Percentiles rank a stretch among this genome's conserved stretches.
These are phyloP conservation scores for Cadophora luteo-olivacea DNA, from an alignment of 2,329 filamentous ascomycete species.

Conservation along the genomic window DNA sequence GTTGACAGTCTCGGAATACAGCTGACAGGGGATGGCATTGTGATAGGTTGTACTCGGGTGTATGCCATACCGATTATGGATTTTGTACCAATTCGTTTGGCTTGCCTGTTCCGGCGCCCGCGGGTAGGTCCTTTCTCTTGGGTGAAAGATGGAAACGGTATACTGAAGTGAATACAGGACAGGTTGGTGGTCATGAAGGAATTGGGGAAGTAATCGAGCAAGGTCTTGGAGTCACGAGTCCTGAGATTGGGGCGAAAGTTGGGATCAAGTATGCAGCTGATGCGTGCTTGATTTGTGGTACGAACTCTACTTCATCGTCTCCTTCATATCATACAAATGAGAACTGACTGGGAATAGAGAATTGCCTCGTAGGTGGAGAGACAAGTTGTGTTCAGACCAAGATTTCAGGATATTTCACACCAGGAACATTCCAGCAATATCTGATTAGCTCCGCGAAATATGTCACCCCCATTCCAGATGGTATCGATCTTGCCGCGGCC, in stretches of 20 bases:
- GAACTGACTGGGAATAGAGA: constrained; percentile 29
- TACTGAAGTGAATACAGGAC: constrained; percentile 46
- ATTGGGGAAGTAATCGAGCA: constrained; percentile 67
- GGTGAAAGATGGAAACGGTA: not conserved
- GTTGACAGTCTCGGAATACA: not conserved
- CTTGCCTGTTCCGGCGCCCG: constrained; percentile 14
- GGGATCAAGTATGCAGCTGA: constrained; percentile 67
- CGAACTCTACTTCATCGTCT: not conserved
- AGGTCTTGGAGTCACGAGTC: constrained; percentile 59
- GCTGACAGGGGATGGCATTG: not conserved
- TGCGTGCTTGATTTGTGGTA: constrained; percentile 57
- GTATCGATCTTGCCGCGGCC: constrained; percentile 61
- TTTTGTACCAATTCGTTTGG: constrained; percentile 23
- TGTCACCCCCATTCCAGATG: constrained; percentile 58
- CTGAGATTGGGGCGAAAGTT: constrained; percentile 62
- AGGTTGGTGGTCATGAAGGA: constrained; percentile 71
- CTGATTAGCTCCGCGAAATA: constrained; percentile 62
- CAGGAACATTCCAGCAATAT: constrained; percentile 42
- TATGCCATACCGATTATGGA: constrained; percentile 29
- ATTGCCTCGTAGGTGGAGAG: constrained; percentile 61
- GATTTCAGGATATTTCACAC: constrained; percentile 66
- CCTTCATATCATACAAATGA: not conserved
- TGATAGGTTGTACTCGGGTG: constrained; percentile 25
- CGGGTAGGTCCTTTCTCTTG: constrained; percentile 4
- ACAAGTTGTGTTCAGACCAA: constrained; percentile 63